A percentile compares a stretch with the other conserved stretches of the same genome.
phyloP scores from a whole-genome alignment of 139 green algal genomes.

The Chlamydomonas applanata region DNA sequence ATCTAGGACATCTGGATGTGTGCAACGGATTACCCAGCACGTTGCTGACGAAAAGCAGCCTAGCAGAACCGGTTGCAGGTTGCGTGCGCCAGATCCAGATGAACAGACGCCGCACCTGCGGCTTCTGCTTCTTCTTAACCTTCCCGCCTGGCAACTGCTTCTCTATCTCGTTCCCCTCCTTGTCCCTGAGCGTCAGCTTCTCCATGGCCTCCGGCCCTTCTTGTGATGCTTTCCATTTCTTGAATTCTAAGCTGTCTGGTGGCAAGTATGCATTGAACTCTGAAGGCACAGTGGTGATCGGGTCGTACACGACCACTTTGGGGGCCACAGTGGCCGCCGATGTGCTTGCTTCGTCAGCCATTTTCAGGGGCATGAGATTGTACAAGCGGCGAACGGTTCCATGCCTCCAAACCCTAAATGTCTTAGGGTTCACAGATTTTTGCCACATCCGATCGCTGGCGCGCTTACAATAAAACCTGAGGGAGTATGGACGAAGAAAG shows the following conservation, averaged over 20 bases:
- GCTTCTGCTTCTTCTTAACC: slow-evolving; percentile 77
- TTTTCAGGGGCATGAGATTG: background rate
- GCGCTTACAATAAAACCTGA: too few relatives aligned
- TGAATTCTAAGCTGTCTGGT: slow-evolving; percentile 79
- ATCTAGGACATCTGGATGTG: too few relatives aligned
- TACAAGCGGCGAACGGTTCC: background rate
- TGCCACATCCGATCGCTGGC: too few relatives aligned
- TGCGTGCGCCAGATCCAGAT: background rate
- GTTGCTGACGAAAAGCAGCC: background rate
- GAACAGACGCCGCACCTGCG: slow-evolving; percentile 26
- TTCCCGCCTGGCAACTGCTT: slow-evolving; percentile 72
- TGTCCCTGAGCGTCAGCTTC: slow-evolving; percentile 62
- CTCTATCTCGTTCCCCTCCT: slow-evolving; percentile 55
- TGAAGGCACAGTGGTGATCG: slow-evolving; percentile 68
- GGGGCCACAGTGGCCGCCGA: slow-evolving; percentile 33
- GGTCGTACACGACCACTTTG: slow-evolving; percentile 73
- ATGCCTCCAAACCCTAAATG: background rate
- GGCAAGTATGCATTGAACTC: slow-evolving; percentile 91
- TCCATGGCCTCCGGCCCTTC: slow-evolving; percentile 54
- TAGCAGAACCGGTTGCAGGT: background rate
- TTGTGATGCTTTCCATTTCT: slow-evolving; percentile 75
- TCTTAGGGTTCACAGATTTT: background rate
- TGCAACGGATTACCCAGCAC: too few relatives aligned
- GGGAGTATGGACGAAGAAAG: too few relatives aligned
- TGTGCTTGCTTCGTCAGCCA: background rate